A percentile compares a stretch with the other conserved stretches of the same genome.
phyloP scores from a whole-genome alignment of 331 rosid species.

The Quercus lobata region DNA sequence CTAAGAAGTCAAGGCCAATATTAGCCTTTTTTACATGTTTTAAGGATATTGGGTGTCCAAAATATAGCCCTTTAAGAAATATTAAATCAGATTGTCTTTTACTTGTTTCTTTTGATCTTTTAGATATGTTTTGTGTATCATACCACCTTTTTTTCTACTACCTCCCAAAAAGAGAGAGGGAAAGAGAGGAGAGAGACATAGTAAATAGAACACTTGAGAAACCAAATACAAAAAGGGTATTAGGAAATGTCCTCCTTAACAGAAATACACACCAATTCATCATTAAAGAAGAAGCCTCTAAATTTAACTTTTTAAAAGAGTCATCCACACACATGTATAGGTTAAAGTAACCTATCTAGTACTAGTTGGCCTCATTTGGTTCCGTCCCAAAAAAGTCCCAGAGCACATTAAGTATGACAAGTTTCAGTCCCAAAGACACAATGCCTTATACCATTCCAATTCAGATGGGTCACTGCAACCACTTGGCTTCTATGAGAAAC shows the following conservation, averaged over 20 bases:
- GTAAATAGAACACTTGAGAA: not conserved
- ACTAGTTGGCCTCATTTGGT: not conserved
- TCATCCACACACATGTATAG: slow-evolving; percentile 13
- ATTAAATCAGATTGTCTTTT: no score
- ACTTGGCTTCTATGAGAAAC: slow-evolving; percentile 8
- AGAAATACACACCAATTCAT: slow-evolving; percentile 20
- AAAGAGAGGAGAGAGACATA: no score
- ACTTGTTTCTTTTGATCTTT: no score
- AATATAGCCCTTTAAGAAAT: no score
- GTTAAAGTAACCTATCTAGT: not conserved
- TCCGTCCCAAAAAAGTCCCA: slow-evolving; percentile 15
- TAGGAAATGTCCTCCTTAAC: slow-evolving; percentile 30
- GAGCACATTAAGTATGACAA: not conserved
- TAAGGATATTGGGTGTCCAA: no score
- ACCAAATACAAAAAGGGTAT: not conserved
- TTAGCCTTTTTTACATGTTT: no score
- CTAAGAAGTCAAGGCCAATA: no score
- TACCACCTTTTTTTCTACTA: no score
- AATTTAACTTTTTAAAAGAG: slow-evolving; percentile 22
- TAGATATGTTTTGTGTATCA: no score
- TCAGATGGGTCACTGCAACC: slow-evolving; percentile 27
- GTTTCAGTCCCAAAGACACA: slow-evolving; percentile 2
- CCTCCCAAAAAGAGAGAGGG: no score
- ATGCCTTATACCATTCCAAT: slow-evolving; percentile 7
- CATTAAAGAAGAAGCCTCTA: slow-evolving; percentile 46